A percentile compares a stretch with the other conserved stretches of the same genome.
Evolutionary conservation across 2,329 filamentous ascomycete genomes (phyloP).

Genomic region (Graphiopsis chlorocephala): DNA sequence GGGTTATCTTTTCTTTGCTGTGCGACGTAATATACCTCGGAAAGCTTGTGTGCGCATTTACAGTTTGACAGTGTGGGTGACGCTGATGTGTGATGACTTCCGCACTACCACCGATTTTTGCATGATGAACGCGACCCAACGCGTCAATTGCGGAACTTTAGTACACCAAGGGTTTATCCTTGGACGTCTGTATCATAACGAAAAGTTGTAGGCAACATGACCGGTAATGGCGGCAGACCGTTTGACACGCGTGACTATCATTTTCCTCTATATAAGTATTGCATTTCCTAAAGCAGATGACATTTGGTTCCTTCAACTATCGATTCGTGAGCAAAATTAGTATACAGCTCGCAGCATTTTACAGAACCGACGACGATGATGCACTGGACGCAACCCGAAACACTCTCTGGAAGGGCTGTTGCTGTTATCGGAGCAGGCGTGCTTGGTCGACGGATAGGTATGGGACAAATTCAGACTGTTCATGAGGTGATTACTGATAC

Average conservation of each 20-base stretch:
- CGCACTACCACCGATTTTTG: background rate
- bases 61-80: background rate
- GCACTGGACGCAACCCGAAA: constrained; percentile 81
- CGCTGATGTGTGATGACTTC: background rate
- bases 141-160: background rate
- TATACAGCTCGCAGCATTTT: background rate
- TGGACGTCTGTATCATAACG: background rate
- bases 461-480: background rate
- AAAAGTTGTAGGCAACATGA: background rate
- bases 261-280: background rate
- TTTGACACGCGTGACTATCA: background rate
- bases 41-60: background rate
- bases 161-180: background rate
- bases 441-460: constrained; percentile 41
- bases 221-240: background rate
- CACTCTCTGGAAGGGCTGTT: constrained; percentile 94
- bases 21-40: background rate
- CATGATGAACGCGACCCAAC: background rate
- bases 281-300: background rate
- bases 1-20: background rate
- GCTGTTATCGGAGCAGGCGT: constrained; percentile 58
- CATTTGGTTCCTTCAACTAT: too few relatives aligned
- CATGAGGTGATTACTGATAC: background rate
- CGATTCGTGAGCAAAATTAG: background rate
- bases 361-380: constrained; percentile 52